phyloP scores from a whole-genome alignment of 148 eudicot genomes.

The Simmondsia chinensis region DNA sequence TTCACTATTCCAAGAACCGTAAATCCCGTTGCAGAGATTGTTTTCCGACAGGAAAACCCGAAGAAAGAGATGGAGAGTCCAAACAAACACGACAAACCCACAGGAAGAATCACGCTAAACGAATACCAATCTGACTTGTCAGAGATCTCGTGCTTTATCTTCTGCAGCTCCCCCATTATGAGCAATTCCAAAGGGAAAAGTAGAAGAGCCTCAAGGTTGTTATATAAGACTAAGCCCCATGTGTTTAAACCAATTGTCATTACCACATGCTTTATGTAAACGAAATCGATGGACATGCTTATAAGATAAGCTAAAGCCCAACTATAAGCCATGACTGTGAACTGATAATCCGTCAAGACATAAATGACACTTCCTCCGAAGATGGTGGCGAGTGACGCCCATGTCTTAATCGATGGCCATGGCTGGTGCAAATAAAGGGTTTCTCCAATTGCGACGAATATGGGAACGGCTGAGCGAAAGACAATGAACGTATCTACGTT shows the following conservation, averaged over 20 bases:
- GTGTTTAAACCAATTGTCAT: constrained; percentile 93
- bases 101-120: constrained; percentile 70
- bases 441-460: constrained; percentile 94
- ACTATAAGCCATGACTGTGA: constrained; percentile 74
- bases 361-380: constrained; percentile 88
- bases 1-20: constrained; percentile 95
- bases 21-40: constrained; percentile 94
- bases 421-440: constrained; percentile 85
- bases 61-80: constrained; percentile 94
- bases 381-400: constrained; percentile 79
- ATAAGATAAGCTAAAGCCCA: constrained; percentile 95
- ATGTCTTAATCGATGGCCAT: constrained; percentile 83
- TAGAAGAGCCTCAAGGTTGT: constrained; percentile 90
- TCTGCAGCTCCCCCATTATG: constrained; percentile 93
- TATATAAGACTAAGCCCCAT: constrained; percentile 97
- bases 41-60: constrained; percentile 90
- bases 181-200: constrained; percentile 83
- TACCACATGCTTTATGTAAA: constrained; percentile 95
- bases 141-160: constrained; percentile 71
- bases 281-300: constrained; percentile 96
- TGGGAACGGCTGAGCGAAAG: constrained; percentile 91
- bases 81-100: constrained; percentile 81
- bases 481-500: constrained; percentile 94
- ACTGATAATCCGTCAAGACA: constrained; percentile 88
- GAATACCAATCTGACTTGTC: constrained; percentile 86